These are phyloP conservation scores for Talaromyces trachyspermus DNA, from an alignment of 495 filamentous ascomycete species.

Conservation along the genomic window DNA sequence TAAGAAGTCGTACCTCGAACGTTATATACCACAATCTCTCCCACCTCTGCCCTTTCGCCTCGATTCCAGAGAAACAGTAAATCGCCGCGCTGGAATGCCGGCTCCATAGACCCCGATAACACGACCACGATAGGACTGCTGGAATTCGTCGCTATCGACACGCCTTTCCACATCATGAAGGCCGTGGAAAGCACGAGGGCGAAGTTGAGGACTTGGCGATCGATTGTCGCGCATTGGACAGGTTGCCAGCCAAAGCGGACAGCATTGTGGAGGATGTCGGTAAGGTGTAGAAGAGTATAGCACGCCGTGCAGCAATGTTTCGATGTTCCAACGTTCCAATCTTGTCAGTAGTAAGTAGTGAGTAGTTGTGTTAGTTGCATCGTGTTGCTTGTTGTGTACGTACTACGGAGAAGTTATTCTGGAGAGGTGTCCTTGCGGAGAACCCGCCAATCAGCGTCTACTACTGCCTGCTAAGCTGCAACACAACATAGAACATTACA, in stretches of 20 bases:
- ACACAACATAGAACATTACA: neutral
- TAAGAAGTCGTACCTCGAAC: conserved; percentile 30
- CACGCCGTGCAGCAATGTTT: too few relatives aligned
- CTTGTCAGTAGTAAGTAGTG: too few relatives aligned
- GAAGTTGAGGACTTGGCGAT: conserved; percentile 90
- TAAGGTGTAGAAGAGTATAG: too few relatives aligned
- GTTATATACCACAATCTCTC: conserved; percentile 94
- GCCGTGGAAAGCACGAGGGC: conserved; percentile 89
- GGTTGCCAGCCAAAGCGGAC: conserved; percentile 49
- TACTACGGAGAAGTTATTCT: neutral
- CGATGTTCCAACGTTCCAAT: too few relatives aligned
- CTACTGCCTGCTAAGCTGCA: neutral
- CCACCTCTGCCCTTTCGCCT: conserved; percentile 57
- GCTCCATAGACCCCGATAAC: conserved; percentile 91
- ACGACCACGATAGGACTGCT: conserved; percentile 95
- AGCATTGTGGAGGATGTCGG: conserved; percentile 59
- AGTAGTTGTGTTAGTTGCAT: too few relatives aligned
- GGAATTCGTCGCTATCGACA: conserved; percentile 78
- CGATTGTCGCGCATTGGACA: conserved; percentile 73
- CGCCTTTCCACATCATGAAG: conserved; percentile 97
- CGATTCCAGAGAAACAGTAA: conserved; percentile 93
- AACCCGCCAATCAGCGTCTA: conserved; percentile 1
- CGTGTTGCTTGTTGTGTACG: neutral
- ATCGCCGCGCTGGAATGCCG: conserved; percentile 93
- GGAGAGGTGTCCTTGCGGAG: conserved; percentile 6